Base-by-base conservation (phyloP, 495 filamentous ascomycete species). In the Aspergillus sclerotiicarbonarius region DNA sequence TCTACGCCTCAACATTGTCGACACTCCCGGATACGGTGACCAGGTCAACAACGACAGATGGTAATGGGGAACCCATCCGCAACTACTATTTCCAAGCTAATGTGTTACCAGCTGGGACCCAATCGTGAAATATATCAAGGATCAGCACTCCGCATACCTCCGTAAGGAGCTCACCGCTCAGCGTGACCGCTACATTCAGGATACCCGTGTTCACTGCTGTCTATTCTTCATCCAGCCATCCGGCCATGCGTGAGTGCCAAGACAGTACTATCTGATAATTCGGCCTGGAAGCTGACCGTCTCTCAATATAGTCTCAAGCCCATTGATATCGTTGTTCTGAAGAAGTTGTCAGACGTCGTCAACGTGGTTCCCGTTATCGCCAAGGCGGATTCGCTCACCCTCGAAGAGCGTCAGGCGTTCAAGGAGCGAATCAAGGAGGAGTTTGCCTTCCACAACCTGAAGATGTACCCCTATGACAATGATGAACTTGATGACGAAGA, bases 81-180 rank as follows among this genome's bases (percentile, higher is more conserved):
- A 5, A 16, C 6, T 18, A 19, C 20, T 43, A 45, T 51, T 33
- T 18, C 20, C 29, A 46, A n/a, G 61, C 70, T 77, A 69, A 75
- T 62, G 58, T 31, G 58, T 61, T 29, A 39, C 15, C 60, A 87
- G 84, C 76, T 91, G 88, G 88, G 88, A 91, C 67, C 88, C 95
- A 51, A 99, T 99, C 71, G 92, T 99, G 79, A 98, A 98, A 80
- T 99, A 99, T 78, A 99, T 99, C 83, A 99, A 99, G 82, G 95
- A 99, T 77, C 94, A 99, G 80, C 95, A 99, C 81, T 95, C 90
- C n/a, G 92, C 95, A 65, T 99, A 96, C 78, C 90, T 99, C 50
- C 89, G 95, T 73, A 99, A 99, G 82, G 94, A 99, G 71, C 91
- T 99, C 64, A 98, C 94, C n/a, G 94, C 94, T 62, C 95, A 99